Conservation (phyloP, 129 eudicot species). For the Helianthus tuberosus region DNA sequence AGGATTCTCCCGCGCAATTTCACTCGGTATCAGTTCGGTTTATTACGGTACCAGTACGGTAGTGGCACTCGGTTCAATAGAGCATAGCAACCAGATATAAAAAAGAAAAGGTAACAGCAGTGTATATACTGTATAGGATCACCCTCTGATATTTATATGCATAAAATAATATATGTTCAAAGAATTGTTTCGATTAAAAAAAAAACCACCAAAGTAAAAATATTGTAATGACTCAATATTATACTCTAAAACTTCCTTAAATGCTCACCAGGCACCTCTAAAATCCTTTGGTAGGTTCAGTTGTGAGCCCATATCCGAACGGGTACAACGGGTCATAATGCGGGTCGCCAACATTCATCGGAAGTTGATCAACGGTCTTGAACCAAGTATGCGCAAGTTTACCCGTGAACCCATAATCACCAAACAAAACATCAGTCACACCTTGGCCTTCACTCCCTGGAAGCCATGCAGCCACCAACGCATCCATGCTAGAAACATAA, state of each 20-base stretch:
- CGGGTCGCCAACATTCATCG: slow-evolving; percentile 35
- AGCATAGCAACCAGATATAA: too few species aligned
- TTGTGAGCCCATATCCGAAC: slow-evolving; percentile 30
- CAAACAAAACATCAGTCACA: slow-evolving; percentile 54
- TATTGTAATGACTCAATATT: background rate
- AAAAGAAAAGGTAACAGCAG: too few species aligned
- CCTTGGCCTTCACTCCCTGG: slow-evolving; percentile 83
- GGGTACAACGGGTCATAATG: slow-evolving; percentile 40
- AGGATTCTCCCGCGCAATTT: too few species aligned
- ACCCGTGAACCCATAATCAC: slow-evolving; percentile 34
- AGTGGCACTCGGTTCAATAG: too few species aligned
- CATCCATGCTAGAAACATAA: slow-evolving; percentile 50
- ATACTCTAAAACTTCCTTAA: background rate
- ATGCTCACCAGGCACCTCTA: background rate
- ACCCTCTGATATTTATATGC: background rate
- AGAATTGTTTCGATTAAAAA: background rate
- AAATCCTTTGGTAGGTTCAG: slow-evolving; percentile 6
- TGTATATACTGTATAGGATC: too few species aligned
- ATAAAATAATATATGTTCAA: background rate
- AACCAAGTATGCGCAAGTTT: slow-evolving; percentile 37
- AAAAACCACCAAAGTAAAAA: background rate
- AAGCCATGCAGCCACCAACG: slow-evolving; percentile 76
- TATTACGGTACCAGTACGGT: too few species aligned
- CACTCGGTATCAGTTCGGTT: too few species aligned
- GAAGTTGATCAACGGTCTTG: slow-evolving; percentile 36